Base-by-base conservation (phyloP, 2,329 filamentous ascomycete genomes). In the Capronia epimyces region DNA sequence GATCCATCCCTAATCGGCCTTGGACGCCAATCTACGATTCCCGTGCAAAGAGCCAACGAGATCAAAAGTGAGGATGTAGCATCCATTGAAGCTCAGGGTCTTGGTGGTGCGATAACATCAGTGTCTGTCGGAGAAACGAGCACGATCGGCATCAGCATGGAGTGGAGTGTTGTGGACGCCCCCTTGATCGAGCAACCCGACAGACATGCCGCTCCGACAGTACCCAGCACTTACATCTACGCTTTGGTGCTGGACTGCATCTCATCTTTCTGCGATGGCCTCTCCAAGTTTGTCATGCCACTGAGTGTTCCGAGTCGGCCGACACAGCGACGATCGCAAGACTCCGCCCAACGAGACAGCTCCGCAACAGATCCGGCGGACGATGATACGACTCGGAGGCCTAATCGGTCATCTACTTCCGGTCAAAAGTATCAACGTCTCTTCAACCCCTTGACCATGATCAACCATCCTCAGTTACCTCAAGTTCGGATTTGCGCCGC, bases 181-280 rank as follows among this genome's bases (percentile, higher is more conserved):
- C 85, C 89, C 3, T 95, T 89, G 64, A 88, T 97, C 55, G 93
- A 98, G 62, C 88, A 95, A 58, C 79, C 97, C 16, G 93, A 98
- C 70, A 98, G 97, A 67, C 80, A 82, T 0, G 90, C 95, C 42
- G 79, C 91, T 0, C 89, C 91, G 3, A 62, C 74, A 0, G 80
- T 95, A 18, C 93, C 93, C 0, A 91, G 96, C 55, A 95, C 93
- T 0, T 98, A 98, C 63, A 79, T 95, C 6, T 97, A 96, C 69
- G 89, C 86, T 56, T 75, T 98, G 42, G 87, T 91, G 1, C 71
- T 98, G 36, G 86, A 87, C 2, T 97, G 91, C 63, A 85, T 98
- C 53, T 91, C 87, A 39, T 89, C 84, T 1, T 79, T 98, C 43
- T 95, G 91, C 0, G 93, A 98, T 64, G 89, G 88, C 1, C 75